Evolutionary conservation across 176 grass and related monocot genomes (phyloP), one percentile per base, ranked within the genome.

Genomic region (Avena insularis): DNA sequence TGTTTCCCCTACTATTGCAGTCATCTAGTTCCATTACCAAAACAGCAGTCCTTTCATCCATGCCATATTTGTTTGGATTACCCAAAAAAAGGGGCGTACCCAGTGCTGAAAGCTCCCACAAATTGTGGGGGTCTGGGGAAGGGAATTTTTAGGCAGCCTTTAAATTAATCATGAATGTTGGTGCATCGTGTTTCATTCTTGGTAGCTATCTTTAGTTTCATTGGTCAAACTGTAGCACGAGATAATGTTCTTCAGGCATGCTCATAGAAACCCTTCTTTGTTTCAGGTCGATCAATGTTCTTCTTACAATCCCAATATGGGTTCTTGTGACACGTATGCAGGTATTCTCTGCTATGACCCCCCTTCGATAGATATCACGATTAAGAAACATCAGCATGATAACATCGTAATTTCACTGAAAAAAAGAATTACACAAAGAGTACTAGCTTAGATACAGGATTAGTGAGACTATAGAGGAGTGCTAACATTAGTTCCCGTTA

Each of bases 271-370:
- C 19, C 79, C 43, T 82, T 58, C 36, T 65, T 74, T 77, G 71
- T 67, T 90, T 69, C 90, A 98, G 95, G 85, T 98, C 93, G 45
- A 77, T 96, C 88, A 98, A 98, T 88, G 96, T 98, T 71, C 87
- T 98, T 83, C 83, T 96, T 68, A 98, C 96, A 61, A 98, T 80
- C 91, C 96, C 96, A 73, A 94, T 98, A 91, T 98, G 96, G 96
- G 90, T 98, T 72, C 90, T 98, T 74, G 96, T 98, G 73, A 98
- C 96, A 64, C 93, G 93, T 74, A 98, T 98, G 96, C 96, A 98
- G 96, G 96, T 96, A 91, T 45, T 9, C 43, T 75, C 50, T 72
- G 54, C 58, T 87, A 65, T 71, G 4, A 68, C 71, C 16, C 29
- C 17, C 54, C 33, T 51, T 83, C 45, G 45, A 9, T 53, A 27